Conservation (phyloP, 805 yeast species). For the Cyberlindnera euphorbiae region DNA sequence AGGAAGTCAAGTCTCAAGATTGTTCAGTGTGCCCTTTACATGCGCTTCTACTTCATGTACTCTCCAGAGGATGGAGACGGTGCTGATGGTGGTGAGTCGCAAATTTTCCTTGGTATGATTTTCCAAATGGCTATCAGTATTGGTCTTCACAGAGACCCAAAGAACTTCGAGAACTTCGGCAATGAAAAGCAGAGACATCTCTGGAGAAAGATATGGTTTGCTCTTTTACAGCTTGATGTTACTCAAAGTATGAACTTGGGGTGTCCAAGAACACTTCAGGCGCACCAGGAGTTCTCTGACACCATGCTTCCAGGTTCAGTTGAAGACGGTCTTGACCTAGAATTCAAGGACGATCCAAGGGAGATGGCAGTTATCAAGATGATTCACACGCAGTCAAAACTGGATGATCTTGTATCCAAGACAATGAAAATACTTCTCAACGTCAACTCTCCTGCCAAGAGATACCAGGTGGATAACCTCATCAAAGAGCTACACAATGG, state of each 20-base stretch:
- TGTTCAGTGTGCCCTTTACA: slow-evolving; percentile 55
- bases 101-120: slow-evolving; percentile 49
- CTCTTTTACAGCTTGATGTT: slow-evolving; percentile 37
- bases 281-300: slow-evolving; percentile 35
- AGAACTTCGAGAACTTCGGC: slow-evolving; percentile 40
- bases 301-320: slow-evolving; percentile 37
- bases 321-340: slow-evolving; percentile 19
- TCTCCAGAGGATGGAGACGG: slow-evolving; percentile 61
- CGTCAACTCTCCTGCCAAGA: slow-evolving; percentile 37
- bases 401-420: slow-evolving; percentile 38
- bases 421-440: slow-evolving; percentile 35
- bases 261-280: slow-evolving; percentile 34
- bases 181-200: slow-evolving; percentile 39
- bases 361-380: slow-evolving; percentile 46
- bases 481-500: slow-evolving; percentile 30
- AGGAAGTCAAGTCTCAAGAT: slow-evolving; percentile 42
- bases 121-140: slow-evolving; percentile 64
- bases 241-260: slow-evolving; percentile 39
- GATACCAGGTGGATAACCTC: slow-evolving; percentile 34
- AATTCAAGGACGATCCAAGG: slow-evolving; percentile 28
- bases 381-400: slow-evolving; percentile 41
- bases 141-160: slow-evolving; percentile 68
- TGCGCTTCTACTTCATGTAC: slow-evolving; percentile 49
- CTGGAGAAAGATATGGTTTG: slow-evolving; percentile 58
- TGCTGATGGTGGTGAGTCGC: slow-evolving; percentile 54